Evolutionary conservation across 2,329 filamentous ascomycete genomes (phyloP), one percentile per base, ranked within the genome.

Genomic region (Sporothrix variecibatus): DNA sequence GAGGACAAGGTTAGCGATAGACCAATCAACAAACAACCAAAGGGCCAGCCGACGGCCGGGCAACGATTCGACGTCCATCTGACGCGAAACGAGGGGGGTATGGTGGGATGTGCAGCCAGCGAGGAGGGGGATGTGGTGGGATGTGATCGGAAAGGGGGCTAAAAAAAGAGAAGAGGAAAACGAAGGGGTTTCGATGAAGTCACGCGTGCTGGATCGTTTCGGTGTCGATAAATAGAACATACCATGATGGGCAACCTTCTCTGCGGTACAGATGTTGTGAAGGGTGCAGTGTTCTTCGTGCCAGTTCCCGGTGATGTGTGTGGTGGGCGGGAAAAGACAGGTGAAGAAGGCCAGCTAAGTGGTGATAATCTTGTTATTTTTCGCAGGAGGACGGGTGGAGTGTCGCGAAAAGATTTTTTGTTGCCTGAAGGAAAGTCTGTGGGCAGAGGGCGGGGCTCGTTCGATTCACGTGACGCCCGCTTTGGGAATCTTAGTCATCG

Each of bases 231-330:
- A 60, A 15, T 23, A 26, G 17, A 68, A 81, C 81, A 73, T 78
- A 83, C 85, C 81, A 87, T 87, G 81, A 81, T 87, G 85, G 85
- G 85, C 85, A 84, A 86, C 81, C 83, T 86, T 84, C 83, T 85
- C 85, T 84, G 78, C 79, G 80, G 76, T 75, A 77, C 53, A 60
- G 62, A 49, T 34, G 20, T 28, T 15, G 53, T 72, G 71, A 60
- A 68, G 58, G 71, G 40, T 51, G 72, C 67, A 73, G 26, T 17
- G 75, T 31, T 72, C 64, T 71, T 72, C 73, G 73, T 71, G 72
- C 71, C 72, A 26, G 53, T 23, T 72, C 72, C 75, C 72, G 72
- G 49, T 69, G 38, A 34, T 43, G 20, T n/a, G 53, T 46, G 56
- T 69, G 34, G 72, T 38, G 56, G 53, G 49, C 72, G 74, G 73